These are phyloP conservation scores for Citrus reticulata DNA, from an alignment of 345 rosid genomes.

Conservation along the genomic window DNA sequence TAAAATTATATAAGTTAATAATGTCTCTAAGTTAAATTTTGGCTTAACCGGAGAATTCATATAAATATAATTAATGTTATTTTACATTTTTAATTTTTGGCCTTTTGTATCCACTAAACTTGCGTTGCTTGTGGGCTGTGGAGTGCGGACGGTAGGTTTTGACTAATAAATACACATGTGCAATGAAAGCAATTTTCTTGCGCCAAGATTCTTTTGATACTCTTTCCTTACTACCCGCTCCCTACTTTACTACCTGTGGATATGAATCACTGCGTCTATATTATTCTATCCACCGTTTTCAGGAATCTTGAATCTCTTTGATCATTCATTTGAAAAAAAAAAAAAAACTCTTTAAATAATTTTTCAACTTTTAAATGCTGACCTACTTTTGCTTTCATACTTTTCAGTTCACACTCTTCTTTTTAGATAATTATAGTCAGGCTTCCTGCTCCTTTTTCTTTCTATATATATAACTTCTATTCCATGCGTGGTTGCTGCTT, in stretches of 20 bases:
- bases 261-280: not conserved
- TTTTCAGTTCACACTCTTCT: not conserved
- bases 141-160: not conserved
- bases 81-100: not conserved
- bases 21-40: too few species aligned
- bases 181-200: not conserved
- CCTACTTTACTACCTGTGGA: not conserved
- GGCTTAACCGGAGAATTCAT: too few species aligned
- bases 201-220: constrained; percentile 6
- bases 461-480: not conserved
- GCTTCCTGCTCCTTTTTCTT: not conserved
- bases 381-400: not conserved
- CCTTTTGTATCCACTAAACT: not conserved
- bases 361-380: not conserved
- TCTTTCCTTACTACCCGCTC: not conserved
- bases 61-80: too few species aligned
- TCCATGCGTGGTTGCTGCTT: not conserved
- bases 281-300: not conserved
- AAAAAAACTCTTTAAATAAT: too few species aligned
- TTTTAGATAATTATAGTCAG: not conserved
- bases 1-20: too few species aligned
- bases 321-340: too few species aligned
- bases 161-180: not conserved
- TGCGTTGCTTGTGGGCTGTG: not conserved
- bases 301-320: not conserved